Conservation (phyloP, 2,329 filamentous ascomycete species). For the Fusarium vanettenii region DNA sequence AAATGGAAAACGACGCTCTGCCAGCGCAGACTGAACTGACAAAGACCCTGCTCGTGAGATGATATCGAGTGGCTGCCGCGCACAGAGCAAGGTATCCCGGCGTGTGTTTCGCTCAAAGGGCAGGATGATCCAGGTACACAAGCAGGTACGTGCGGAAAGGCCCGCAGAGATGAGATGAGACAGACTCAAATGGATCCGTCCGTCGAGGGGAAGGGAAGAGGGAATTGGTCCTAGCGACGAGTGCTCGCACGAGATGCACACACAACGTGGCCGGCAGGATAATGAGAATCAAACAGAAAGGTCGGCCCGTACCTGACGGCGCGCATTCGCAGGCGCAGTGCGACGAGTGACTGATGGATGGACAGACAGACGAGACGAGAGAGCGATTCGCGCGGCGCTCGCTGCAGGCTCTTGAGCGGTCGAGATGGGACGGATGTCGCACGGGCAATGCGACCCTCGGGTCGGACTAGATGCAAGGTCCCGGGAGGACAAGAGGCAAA, state of each 20-base stretch:
- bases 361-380: not conserved
- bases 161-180: slow-evolving; percentile 19
- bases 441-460: slow-evolving; percentile 13
- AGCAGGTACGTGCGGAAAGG: slow-evolving; percentile 34
- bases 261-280: slow-evolving; percentile 4
- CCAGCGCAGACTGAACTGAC: slow-evolving; percentile 41
- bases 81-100: slow-evolving; percentile 40
- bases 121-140: slow-evolving; percentile 41
- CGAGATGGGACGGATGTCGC: slow-evolving; percentile 10
- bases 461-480: slow-evolving; percentile 26
- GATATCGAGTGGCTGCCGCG: slow-evolving; percentile 28
- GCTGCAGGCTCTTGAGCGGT: not conserved
- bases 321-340: slow-evolving; percentile 32
- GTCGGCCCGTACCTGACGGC: slow-evolving; percentile 34
- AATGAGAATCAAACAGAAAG: not conserved
- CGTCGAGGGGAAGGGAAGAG: not conserved
- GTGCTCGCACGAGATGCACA: not conserved
- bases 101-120: slow-evolving; percentile 38
- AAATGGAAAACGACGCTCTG: slow-evolving; percentile 1
- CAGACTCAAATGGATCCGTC: not conserved
- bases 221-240: not conserved
- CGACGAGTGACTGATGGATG: slow-evolving; percentile 1
- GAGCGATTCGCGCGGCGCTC: slow-evolving; percentile 1
- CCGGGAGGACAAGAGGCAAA: slow-evolving; percentile 27
- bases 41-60: slow-evolving; percentile 18